Conservation (phyloP, 2,329 filamentous ascomycete genomes). For the Reticulascus tulasneorum region DNA sequence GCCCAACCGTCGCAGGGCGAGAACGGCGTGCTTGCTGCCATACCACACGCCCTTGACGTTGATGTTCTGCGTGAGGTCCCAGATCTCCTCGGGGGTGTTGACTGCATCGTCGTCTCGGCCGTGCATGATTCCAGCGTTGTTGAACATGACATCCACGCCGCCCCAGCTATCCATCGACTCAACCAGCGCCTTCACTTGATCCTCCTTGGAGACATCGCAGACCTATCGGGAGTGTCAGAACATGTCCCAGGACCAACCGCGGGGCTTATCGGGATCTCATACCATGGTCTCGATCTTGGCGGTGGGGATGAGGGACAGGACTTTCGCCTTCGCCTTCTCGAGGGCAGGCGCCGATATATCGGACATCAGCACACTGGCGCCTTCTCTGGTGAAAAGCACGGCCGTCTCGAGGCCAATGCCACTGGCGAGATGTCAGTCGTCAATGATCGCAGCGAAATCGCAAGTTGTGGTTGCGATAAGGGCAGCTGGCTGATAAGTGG, state of each 20-base stretch:
- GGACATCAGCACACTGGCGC: slow-evolving; percentile 78
- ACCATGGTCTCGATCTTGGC: slow-evolving; percentile 59
- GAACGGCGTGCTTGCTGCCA: slow-evolving; percentile 85
- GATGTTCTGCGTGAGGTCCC: slow-evolving; percentile 89
- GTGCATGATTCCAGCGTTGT: slow-evolving; percentile 98
- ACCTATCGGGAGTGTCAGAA: slow-evolving; percentile 8
- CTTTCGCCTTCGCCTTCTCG: slow-evolving; percentile 70
- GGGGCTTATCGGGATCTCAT: too few relatives aligned
- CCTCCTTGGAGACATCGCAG: slow-evolving; percentile 81
- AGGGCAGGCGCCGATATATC: slow-evolving; percentile 79
- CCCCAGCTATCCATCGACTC: slow-evolving; percentile 78
- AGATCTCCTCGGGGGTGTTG: slow-evolving; percentile 83
- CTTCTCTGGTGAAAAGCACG: slow-evolving; percentile 86
- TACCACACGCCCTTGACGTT: slow-evolving; percentile 99
- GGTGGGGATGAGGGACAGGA: slow-evolving; percentile 66
- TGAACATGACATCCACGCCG: slow-evolving; percentile 89
- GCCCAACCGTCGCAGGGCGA: slow-evolving; percentile 72
- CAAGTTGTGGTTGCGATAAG: slow-evolving; percentile 4
- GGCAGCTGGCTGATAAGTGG: slow-evolving; percentile 1
- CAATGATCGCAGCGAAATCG: slow-evolving; percentile 1
- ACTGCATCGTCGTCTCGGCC: slow-evolving; percentile 74
- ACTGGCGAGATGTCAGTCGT: slow-evolving; percentile 39
- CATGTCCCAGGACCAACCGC: too few relatives aligned
- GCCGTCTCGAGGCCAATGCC: slow-evolving; percentile 91
- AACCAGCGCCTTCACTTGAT: slow-evolving; percentile 70